Percentiles rank a stretch among this genome's conserved stretches.
phyloP scores from a whole-genome alignment of 2,329 filamentous ascomycete species.

The Pyrenophora seminiperda region DNA sequence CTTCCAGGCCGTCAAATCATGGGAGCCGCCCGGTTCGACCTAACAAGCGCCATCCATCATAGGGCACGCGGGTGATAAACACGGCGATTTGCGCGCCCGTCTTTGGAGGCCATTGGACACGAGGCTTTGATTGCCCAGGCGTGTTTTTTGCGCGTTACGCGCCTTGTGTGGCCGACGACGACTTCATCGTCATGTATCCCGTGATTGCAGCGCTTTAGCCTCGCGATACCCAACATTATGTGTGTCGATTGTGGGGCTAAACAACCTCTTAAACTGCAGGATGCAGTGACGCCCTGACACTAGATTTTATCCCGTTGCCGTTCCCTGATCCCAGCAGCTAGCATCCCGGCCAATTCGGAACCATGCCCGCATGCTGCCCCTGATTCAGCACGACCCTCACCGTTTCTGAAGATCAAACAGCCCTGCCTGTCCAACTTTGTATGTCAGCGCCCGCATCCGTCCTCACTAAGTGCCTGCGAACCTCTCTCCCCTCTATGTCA shows the following conservation, averaged over 20 bases:
- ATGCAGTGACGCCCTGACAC: constrained; percentile 23
- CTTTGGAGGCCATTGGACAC: constrained; percentile 26
- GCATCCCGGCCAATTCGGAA: constrained; percentile 34
- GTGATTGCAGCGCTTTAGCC: constrained; percentile 28
- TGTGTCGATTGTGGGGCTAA: constrained; percentile 39
- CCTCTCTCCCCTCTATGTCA: constrained; percentile 33
- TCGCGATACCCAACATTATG: constrained; percentile 41
- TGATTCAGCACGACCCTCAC: constrained; percentile 37
- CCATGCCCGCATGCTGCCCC: constrained; percentile 39
- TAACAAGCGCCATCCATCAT: constrained; percentile 37
- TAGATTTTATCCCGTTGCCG: constrained; percentile 39
- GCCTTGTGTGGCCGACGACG: constrained; percentile 21
- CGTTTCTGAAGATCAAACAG: constrained; percentile 35
- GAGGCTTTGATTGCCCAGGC: constrained; percentile 31
- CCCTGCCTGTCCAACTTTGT: constrained; percentile 33
- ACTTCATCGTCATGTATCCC: constrained; percentile 16
- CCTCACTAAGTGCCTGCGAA: constrained; percentile 21
- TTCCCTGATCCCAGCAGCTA: constrained; percentile 39
- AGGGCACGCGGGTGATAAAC: constrained; percentile 38
- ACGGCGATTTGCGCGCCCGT: constrained; percentile 20
- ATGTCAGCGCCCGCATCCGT: constrained; percentile 27
- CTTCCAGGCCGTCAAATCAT: constrained; percentile 36
- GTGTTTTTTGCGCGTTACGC: constrained; percentile 9
- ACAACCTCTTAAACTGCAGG: constrained; percentile 31
- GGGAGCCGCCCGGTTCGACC: constrained; percentile 23